A percentile compares a stretch with the other conserved stretches of the same genome.
Evolutionary conservation across 495 filamentous ascomycete genomes (phyloP).

Genomic region (Corynascus novoguineensis): DNA sequence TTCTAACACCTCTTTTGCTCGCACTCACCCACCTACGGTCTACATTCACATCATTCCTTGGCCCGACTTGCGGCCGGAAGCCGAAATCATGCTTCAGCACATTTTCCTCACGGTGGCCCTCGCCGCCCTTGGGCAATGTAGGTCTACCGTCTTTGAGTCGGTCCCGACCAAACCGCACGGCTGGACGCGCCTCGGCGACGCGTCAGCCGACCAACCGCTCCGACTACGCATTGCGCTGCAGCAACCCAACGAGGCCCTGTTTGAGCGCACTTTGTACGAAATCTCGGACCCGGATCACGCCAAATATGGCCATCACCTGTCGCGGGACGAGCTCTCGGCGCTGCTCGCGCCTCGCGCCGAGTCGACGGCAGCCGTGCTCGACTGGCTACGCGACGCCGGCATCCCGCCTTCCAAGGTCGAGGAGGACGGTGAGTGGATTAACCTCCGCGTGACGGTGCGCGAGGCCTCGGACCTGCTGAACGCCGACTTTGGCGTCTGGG

Average conservation of each 20-base stretch:
- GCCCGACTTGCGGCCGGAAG: not conserved
- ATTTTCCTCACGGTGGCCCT: not conserved
- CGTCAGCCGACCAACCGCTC: not conserved
- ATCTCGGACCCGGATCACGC: not conserved
- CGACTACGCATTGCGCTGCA: constrained; percentile 6
- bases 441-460: not conserved
- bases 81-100: not conserved
- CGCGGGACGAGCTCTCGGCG: not conserved
- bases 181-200: not conserved
- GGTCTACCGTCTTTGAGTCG: not conserved
- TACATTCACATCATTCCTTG: not conserved
- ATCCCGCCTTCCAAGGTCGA: not conserved
- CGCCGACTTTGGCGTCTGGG: constrained; percentile 5
- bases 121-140: constrained; percentile 1
- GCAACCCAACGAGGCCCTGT: constrained; percentile 2
- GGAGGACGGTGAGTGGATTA: constrained; percentile 1
- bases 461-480: constrained; percentile 1
- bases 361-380: not conserved
- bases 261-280: constrained; percentile 5
- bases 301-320: not conserved
- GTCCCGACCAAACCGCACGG: not conserved
- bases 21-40: not conserved
- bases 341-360: constrained; percentile 3
- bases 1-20: not conserved
- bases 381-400: constrained; percentile 1